Conservation (phyloP, 139 green algal genomes). For the Choricystis sp. region DNA sequence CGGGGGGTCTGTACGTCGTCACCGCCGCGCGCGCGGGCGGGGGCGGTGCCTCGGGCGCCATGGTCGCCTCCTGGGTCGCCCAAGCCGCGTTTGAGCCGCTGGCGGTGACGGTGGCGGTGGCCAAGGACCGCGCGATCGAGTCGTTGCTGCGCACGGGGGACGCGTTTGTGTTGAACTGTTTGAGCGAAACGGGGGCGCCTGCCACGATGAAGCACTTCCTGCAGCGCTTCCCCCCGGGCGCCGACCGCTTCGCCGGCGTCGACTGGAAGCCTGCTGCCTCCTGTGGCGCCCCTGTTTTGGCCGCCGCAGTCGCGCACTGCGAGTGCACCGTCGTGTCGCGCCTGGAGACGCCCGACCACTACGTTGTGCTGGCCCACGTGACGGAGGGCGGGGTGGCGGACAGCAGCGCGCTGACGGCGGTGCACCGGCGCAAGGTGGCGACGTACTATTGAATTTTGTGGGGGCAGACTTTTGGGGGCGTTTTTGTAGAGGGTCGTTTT, state of each 20-base stretch:
- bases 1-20: slow-evolving; percentile 81
- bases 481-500: too few species aligned
- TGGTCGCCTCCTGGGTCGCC: slow-evolving; percentile 62
- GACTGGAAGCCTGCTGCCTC: slow-evolving; percentile 13
- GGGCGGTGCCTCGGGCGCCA: slow-evolving; percentile 35
- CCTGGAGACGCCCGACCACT: slow-evolving; percentile 92
- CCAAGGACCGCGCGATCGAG: slow-evolving; percentile 91
- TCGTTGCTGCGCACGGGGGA: slow-evolving; percentile 94
- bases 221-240: slow-evolving; percentile 72
- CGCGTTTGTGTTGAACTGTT: slow-evolving; percentile 85
- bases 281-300: slow-evolving; percentile 41
- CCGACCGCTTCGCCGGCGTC: slow-evolving; percentile 76
- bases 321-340: slow-evolving; percentile 70
- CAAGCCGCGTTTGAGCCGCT: slow-evolving; percentile 82
- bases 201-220: slow-evolving; percentile 82
- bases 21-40: slow-evolving; percentile 60
- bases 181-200: slow-evolving; percentile 61
- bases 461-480: neutral
- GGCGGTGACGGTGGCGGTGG: slow-evolving; percentile 76
- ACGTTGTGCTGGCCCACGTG: slow-evolving; percentile 82
- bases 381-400: slow-evolving; percentile 53
- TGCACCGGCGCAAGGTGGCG: slow-evolving; percentile 80
- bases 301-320: slow-evolving; percentile 60
- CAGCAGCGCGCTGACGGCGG: slow-evolving; percentile 53
- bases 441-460: slow-evolving; percentile 59